phyloP scores from a whole-genome alignment of 495 filamentous ascomycete species.

The Aspergillus kassunensis region DNA sequence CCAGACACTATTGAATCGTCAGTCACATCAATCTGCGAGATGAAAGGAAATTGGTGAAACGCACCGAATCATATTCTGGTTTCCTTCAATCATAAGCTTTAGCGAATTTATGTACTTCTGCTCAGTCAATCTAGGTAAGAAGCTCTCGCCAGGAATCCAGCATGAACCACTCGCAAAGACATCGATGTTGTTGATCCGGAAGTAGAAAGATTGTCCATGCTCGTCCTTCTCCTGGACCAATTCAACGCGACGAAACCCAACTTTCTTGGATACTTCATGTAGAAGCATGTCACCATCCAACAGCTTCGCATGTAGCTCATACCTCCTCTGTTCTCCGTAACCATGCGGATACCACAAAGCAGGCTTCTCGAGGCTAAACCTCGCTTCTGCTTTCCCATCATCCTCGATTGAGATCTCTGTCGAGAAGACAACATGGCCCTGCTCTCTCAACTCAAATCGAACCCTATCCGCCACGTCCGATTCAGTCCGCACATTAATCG shows the following conservation, averaged over 20 bases:
- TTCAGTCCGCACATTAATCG: slow-evolving; percentile 12
- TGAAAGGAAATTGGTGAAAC: slow-evolving; percentile 4
- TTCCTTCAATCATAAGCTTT: slow-evolving; percentile 59
- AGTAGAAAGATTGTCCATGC: slow-evolving; percentile 76
- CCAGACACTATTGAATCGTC: slow-evolving; percentile 52
- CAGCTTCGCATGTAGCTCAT: slow-evolving; percentile 54
- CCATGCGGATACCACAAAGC: slow-evolving; percentile 75
- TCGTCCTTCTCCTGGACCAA: slow-evolving; percentile 64
- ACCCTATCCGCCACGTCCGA: slow-evolving; percentile 50
- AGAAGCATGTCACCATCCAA: slow-evolving; percentile 38
- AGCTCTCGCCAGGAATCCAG: slow-evolving; percentile 85
- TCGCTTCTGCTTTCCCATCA: slow-evolving; percentile 44
- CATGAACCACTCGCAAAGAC: slow-evolving; percentile 79
- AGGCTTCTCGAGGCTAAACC: slow-evolving; percentile 56
- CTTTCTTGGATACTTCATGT: slow-evolving; percentile 55
- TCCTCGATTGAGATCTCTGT: neutral
- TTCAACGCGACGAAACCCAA: slow-evolving; percentile 68
- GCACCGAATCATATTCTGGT: slow-evolving; percentile 67
- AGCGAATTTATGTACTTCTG: slow-evolving; percentile 71
- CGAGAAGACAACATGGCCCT: neutral
- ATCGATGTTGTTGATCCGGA: slow-evolving; percentile 76
- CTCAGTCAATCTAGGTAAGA: slow-evolving; percentile 61
- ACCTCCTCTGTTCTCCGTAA: slow-evolving; percentile 72
- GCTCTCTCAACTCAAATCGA: neutral
- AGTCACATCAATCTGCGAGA: slow-evolving; percentile 10